These are phyloP conservation scores for Phylloporus rhodoxanthus DNA, from an alignment of 768 basidiomycete genomes.

Conservation along the genomic window DNA sequence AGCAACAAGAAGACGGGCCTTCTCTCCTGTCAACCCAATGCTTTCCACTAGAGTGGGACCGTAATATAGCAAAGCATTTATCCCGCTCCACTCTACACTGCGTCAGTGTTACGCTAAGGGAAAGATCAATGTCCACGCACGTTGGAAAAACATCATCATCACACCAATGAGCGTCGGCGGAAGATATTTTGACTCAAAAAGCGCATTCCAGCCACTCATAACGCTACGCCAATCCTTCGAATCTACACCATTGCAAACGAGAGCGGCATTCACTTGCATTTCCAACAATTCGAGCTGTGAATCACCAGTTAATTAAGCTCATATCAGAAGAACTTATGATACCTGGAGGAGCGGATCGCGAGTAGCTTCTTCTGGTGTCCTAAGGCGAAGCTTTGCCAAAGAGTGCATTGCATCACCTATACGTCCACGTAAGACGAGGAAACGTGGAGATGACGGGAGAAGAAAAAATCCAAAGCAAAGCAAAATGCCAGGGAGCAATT, in stretches of 20 bases:
- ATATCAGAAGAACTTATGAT: neutral
- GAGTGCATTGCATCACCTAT: slow-evolving; percentile 53
- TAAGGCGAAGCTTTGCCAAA: slow-evolving; percentile 48
- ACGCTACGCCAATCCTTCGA: slow-evolving; percentile 12
- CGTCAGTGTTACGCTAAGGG: neutral
- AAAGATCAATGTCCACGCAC: slow-evolving; percentile 36
- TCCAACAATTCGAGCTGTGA: slow-evolving; percentile 65
- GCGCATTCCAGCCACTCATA: slow-evolving; percentile 44
- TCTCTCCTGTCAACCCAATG: slow-evolving; percentile 58
- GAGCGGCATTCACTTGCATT: slow-evolving; percentile 61
- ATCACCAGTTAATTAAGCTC: neutral
- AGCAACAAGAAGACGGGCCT: slow-evolving; percentile 57
- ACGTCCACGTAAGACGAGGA: slow-evolving; percentile 44
- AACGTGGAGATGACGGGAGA: slow-evolving; percentile 46
- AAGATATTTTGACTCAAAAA: slow-evolving; percentile 51
- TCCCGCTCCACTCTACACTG: slow-evolving; percentile 74
- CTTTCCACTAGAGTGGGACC: slow-evolving; percentile 65
- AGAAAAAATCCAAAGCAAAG: slow-evolving; percentile 54
- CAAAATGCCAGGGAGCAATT: slow-evolving; percentile 62
- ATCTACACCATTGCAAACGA: slow-evolving; percentile 39
- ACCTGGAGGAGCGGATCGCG: slow-evolving; percentile 51
- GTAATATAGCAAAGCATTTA: slow-evolving; percentile 80
- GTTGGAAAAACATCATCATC: slow-evolving; percentile 79
- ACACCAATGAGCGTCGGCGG: slow-evolving; percentile 65
- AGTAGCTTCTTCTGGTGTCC: slow-evolving; percentile 40